Conservation (phyloP, 352 stramenopile genomes). For the Phytophthora quininea region DNA sequence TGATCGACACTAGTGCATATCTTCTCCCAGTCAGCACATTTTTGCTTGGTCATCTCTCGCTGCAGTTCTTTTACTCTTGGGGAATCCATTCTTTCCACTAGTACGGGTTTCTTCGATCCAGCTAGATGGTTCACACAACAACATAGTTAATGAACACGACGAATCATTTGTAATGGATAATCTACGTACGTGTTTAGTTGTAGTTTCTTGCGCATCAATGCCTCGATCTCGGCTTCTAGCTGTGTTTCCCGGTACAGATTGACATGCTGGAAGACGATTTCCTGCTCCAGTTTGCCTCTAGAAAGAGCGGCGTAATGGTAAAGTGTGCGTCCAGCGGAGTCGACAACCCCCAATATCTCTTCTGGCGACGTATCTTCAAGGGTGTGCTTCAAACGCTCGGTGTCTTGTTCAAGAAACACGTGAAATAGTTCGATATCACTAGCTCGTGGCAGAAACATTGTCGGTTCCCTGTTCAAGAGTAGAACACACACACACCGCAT, state of each 20-base stretch:
- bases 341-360: constrained; percentile 40
- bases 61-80: constrained; percentile 55
- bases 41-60: constrained; percentile 17
- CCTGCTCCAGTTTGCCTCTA: constrained; percentile 8
- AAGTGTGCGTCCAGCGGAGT: constrained; percentile 32
- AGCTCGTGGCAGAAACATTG: constrained; percentile 43
- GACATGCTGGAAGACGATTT: constrained; percentile 43
- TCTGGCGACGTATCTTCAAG: constrained; percentile 29
- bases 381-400: constrained; percentile 23
- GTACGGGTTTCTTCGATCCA: constrained; percentile 9
- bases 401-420: constrained; percentile 36
- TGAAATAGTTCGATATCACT: constrained; percentile 56
- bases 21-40: constrained; percentile 36
- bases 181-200: constrained; percentile 33
- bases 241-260: constrained; percentile 29
- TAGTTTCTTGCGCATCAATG: constrained; percentile 40
- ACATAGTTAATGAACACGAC: constrained; percentile 1
- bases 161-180: neutral
- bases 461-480: constrained; percentile 8
- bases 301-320: constrained; percentile 65
- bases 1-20: constrained; percentile 44
- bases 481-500: neutral
- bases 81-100: constrained; percentile 42
- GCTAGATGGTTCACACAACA: constrained; percentile 9
- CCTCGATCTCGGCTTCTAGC: constrained; percentile 32